These are phyloP conservation scores for Trichosporon asahii DNA, from an alignment of 1,284 basidiomycete genomes.

Conservation along the genomic window DNA sequence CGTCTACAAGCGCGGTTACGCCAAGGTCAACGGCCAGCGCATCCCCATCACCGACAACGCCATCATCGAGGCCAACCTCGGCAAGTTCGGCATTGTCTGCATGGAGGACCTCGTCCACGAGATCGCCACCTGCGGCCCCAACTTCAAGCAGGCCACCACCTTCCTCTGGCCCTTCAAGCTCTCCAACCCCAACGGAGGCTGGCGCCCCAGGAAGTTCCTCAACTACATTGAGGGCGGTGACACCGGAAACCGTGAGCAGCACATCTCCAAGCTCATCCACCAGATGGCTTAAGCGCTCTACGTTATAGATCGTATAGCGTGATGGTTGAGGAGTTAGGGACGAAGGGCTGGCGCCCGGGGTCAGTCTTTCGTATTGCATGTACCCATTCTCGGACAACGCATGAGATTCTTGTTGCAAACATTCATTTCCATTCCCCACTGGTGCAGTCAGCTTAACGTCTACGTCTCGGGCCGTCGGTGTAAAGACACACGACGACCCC, in stretches of 20 bases:
- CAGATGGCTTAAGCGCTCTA: slow-evolving; percentile 77
- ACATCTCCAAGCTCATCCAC: slow-evolving; percentile 95
- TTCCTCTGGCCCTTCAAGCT: slow-evolving; percentile 99
- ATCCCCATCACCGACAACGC: slow-evolving; percentile 92
- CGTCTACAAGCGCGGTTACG: slow-evolving; percentile 99
- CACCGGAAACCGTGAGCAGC: slow-evolving; percentile 84
- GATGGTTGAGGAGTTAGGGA: slow-evolving; percentile 20
- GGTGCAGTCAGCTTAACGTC: not conserved
- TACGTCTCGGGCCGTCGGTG: not conserved
- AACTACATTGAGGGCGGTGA: slow-evolving; percentile 92
- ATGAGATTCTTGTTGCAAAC: slow-evolving; percentile 5
- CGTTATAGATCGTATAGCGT: slow-evolving; percentile 12
- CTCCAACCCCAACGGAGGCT: slow-evolving; percentile 97
- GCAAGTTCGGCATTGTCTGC: slow-evolving; percentile 94
- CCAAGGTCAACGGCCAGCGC: slow-evolving; percentile 96
- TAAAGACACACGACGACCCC: not conserved
- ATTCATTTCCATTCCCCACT: too few relatives aligned
- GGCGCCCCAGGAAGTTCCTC: slow-evolving; percentile 95
- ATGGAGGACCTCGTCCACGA: slow-evolving; percentile 98
- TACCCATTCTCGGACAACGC: slow-evolving; percentile 28
- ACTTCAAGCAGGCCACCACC: slow-evolving; percentile 97
- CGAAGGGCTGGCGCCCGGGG: slow-evolving; percentile 29
- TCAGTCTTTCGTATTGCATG: slow-evolving; percentile 33
- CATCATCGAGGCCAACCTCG: slow-evolving; percentile 87
- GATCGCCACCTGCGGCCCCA: slow-evolving; percentile 90